Conservation (phyloP, 2,329 filamentous ascomycete genomes). For the Fusarium clavum region DNA sequence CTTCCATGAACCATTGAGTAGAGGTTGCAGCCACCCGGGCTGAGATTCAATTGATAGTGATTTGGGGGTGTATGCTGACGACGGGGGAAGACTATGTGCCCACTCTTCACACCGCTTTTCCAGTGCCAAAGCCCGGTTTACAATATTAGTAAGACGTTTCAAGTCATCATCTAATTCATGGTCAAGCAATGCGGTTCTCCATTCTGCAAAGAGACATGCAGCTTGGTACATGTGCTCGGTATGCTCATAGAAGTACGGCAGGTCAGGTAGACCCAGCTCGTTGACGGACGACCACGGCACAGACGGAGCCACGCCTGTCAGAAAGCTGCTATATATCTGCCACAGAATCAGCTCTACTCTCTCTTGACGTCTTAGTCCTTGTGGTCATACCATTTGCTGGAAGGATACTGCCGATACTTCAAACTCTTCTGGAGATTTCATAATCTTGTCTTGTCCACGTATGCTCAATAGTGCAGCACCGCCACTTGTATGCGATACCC, state of each 20-base stretch:
- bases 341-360: background rate
- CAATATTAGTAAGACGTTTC: accelerated
- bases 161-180: background rate
- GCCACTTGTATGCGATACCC: background rate
- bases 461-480: background rate
- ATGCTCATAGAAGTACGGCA: background rate
- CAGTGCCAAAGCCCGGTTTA: background rate
- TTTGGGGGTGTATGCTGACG: background rate
- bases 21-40: background rate
- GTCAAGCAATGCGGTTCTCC: background rate
- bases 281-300: background rate
- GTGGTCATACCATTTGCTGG: background rate
- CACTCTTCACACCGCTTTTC: background rate
- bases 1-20: background rate
- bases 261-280: background rate
- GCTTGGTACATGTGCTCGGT: background rate
- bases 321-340: background rate
- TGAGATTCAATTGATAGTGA: background rate
- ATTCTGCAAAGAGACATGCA: background rate
- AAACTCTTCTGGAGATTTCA: background rate
- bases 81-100: background rate
- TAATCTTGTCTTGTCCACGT: background rate
- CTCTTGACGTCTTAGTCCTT: accelerated
- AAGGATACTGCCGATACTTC: background rate
- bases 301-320: background rate